Percentiles rank a stretch among this genome's conserved stretches.
Evolutionary conservation across 306 rosid species (phyloP).

Genomic region (Pterocarpus macrocarpus): DNA sequence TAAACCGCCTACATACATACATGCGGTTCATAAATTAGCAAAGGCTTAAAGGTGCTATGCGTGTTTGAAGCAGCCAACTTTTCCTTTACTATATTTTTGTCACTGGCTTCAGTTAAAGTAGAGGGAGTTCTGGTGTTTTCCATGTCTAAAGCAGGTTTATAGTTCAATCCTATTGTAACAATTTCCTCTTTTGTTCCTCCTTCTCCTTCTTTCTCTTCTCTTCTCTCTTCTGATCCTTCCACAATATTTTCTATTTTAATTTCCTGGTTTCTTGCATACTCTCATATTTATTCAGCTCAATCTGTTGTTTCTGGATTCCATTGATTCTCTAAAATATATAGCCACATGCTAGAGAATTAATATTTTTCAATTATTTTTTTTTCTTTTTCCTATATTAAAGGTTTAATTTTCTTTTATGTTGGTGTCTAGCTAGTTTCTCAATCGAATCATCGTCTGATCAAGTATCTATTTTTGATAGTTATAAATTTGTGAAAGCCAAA

Average conservation of each 20-base stretch:
- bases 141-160: constrained; percentile 73
- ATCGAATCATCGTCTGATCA: constrained; percentile 35
- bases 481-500: constrained; percentile 37
- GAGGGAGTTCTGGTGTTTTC: constrained; percentile 60
- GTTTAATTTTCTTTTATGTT: neutral
- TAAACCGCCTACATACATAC: constrained; percentile 49
- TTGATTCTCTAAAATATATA: constrained; percentile 3
- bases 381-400: neutral
- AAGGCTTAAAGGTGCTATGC: constrained; percentile 60
- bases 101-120: constrained; percentile 67
- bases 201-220: neutral
- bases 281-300: constrained; percentile 49
- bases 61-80: constrained; percentile 54
- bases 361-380: neutral
- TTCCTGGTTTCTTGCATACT: constrained; percentile 26
- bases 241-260: neutral
- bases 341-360: neutral
- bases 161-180: constrained; percentile 55
- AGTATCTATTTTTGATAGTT: constrained; percentile 33
- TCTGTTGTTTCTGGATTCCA: constrained; percentile 25
- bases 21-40: constrained; percentile 56
- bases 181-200: constrained; percentile 52
- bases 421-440: constrained; percentile 12
- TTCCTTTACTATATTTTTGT: constrained; percentile 49
- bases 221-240: constrained; percentile 22